Percentiles rank a stretch among this genome's conserved stretches.
phyloP scores from a whole-genome alignment of 2,329 filamentous ascomycete species.

The Clonostachys byssicola region DNA sequence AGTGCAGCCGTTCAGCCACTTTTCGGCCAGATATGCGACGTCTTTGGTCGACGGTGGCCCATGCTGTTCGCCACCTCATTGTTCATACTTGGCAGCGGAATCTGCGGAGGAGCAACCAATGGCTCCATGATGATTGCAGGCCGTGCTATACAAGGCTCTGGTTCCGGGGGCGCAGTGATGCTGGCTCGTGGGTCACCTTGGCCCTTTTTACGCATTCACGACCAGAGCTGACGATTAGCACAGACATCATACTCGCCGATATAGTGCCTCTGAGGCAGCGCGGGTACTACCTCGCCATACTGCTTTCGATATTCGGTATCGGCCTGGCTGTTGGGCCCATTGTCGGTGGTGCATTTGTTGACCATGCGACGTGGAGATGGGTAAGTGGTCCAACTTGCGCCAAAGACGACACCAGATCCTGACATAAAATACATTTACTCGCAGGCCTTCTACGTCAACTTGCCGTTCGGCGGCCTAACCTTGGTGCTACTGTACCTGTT shows the following conservation, averaged over 20 bases:
- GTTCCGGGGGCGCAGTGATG: constrained; percentile 24
- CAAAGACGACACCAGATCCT: too few relatives aligned
- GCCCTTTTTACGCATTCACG: constrained; percentile 1
- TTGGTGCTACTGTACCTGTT: constrained; percentile 11
- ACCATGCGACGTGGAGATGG: constrained; percentile 15
- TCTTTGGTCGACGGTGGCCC: constrained; percentile 14
- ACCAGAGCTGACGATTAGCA: constrained; percentile 18
- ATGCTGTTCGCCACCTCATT: constrained; percentile 4
- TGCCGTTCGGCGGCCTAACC: constrained; percentile 16
- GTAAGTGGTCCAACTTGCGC: too few relatives aligned
- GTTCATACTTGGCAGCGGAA: constrained; percentile 11
- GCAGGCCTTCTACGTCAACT: constrained; percentile 32
- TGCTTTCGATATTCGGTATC: constrained; percentile 18
- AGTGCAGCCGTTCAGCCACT: constrained; percentile 28
- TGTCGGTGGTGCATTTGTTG: constrained; percentile 15
- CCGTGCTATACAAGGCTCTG: constrained; percentile 42
- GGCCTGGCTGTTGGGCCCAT: constrained; percentile 14
- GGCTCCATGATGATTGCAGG: constrained; percentile 11
- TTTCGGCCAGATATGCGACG: constrained; percentile 13
- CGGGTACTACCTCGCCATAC: constrained; percentile 29
- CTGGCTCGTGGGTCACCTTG: constrained; percentile 15
- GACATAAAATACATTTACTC: too few relatives aligned
- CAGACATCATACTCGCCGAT: constrained; percentile 30
- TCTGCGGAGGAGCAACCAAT: constrained; percentile 23
- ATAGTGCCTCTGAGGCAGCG: constrained; percentile 42